These are phyloP conservation scores for Apophysomyces elegans DNA, from an alignment of 371 early-diverging fungal species.

Conservation along the genomic window DNA sequence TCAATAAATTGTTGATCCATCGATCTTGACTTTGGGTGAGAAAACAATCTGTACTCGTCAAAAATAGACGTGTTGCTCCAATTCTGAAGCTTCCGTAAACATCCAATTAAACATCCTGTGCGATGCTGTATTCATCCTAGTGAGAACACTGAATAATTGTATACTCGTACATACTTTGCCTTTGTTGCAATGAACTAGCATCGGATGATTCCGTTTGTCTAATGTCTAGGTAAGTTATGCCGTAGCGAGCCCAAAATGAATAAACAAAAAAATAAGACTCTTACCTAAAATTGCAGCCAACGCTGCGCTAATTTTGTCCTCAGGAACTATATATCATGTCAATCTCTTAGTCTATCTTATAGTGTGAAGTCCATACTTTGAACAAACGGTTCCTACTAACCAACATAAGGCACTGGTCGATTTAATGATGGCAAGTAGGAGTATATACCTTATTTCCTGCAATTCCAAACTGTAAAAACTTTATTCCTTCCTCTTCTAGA, in stretches of 20 bases:
- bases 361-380: slow-evolving; percentile 68
- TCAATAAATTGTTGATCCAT: slow-evolving; percentile 99
- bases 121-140: slow-evolving; percentile 70
- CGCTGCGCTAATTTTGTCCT: slow-evolving; percentile 88
- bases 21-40: slow-evolving; percentile 90
- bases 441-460: slow-evolving; percentile 88
- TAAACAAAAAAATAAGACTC: not conserved
- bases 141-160: not conserved
- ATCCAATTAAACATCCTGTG: slow-evolving; percentile 95
- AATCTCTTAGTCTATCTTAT: not conserved
- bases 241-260: not conserved
- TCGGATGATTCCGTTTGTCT: slow-evolving; percentile 90
- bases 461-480: slow-evolving; percentile 92
- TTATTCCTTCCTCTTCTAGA: slow-evolving; percentile 82
- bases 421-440: not conserved
- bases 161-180: slow-evolving; percentile 73
- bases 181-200: slow-evolving; percentile 96
- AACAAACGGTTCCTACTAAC: slow-evolving; percentile 91
- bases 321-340: slow-evolving; percentile 69
- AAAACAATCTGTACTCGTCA: slow-evolving; percentile 94
- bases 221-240: not conserved
- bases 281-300: slow-evolving; percentile 79
- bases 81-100: slow-evolving; percentile 89
- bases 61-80: slow-evolving; percentile 96
- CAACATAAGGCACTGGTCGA: not conserved